These are phyloP conservation scores for Lanmaoa rubissima DNA, from an alignment of 768 basidiomycete species.

Conservation along the genomic window DNA sequence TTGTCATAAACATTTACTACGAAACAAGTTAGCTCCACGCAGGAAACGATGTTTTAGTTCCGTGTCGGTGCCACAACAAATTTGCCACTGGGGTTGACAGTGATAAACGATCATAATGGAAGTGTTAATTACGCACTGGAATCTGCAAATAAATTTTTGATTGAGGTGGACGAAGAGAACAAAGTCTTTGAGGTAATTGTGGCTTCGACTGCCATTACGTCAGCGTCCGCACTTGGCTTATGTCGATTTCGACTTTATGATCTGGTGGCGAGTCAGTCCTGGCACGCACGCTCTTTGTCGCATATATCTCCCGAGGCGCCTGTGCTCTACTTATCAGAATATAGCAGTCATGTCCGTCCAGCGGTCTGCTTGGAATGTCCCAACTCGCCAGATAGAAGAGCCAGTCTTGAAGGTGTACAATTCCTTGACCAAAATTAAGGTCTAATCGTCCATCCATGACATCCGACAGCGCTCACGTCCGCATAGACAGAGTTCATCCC, in stretches of 20 bases:
- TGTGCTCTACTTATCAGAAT: slow-evolving; percentile 3
- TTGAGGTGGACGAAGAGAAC: neutral
- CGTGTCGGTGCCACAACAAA: neutral
- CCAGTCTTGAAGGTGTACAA: slow-evolving; percentile 79
- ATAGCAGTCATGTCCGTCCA: slow-evolving; percentile 49
- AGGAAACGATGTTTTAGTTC: neutral
- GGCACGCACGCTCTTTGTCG: slow-evolving; percentile 6
- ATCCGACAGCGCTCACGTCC: slow-evolving; percentile 5
- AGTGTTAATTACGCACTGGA: neutral
- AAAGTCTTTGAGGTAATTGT: no score
- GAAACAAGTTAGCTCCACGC: neutral
- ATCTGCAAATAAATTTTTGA: slow-evolving; percentile 4
- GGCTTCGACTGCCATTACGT: slow-evolving; percentile 20
- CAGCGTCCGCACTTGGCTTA: slow-evolving; percentile 9
- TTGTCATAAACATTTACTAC: neutral
- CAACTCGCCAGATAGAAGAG: slow-evolving; percentile 37
- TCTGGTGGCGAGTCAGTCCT: slow-evolving; percentile 19
- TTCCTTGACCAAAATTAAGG: slow-evolving; percentile 89
- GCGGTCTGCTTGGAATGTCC: slow-evolving; percentile 54
- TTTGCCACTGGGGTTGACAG: neutral
- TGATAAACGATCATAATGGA: neutral
- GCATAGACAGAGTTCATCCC: no score
- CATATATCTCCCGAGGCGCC: slow-evolving; percentile 2
- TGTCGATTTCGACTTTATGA: slow-evolving; percentile 19
- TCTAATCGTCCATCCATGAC: slow-evolving; percentile 12